Percentiles rank a stretch among this genome's conserved stretches.
phyloP scores from a whole-genome alignment of 75 land plant genomes.

The Larix kaempferi region DNA sequence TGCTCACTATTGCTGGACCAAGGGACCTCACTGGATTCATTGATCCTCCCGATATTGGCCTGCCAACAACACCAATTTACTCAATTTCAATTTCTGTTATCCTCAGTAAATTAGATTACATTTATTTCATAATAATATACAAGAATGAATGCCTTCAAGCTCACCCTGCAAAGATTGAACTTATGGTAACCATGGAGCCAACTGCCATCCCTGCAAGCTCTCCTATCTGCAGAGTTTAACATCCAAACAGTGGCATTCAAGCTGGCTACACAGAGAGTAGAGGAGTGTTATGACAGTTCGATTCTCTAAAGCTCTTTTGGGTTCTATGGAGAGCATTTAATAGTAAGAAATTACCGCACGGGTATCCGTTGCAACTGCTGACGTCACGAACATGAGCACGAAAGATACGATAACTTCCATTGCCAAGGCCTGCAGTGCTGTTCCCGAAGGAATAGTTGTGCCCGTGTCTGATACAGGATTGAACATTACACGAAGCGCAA shows the following conservation, averaged over 20 bases:
- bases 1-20: constrained; percentile 69
- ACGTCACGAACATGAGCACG: constrained; percentile 77
- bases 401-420: constrained; percentile 77
- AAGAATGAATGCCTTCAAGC: not conserved
- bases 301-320: too few relatives aligned
- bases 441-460: constrained; percentile 63
- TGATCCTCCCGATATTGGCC: constrained; percentile 79
- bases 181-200: constrained; percentile 54
- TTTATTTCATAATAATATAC: not conserved
- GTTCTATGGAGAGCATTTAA: too few relatives aligned
- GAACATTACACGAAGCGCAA: constrained; percentile 44
- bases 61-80: constrained; percentile 7
- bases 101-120: too few relatives aligned
- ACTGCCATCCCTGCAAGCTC: constrained; percentile 64
- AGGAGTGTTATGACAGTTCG: too few relatives aligned
- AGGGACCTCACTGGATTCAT: constrained; percentile 85
- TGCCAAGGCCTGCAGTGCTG: constrained; percentile 54
- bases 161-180: constrained; percentile 72
- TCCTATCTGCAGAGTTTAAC: constrained; percentile 24
- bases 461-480: constrained; percentile 46
- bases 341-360: constrained; percentile 52
- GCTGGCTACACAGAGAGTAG: too few relatives aligned
- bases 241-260: not conserved
- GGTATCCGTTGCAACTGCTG: constrained; percentile 83
- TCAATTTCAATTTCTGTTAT: not conserved